These are phyloP conservation scores for Citrus cavaleriei DNA, from an alignment of 345 rosid species.

Conservation along the genomic window DNA sequence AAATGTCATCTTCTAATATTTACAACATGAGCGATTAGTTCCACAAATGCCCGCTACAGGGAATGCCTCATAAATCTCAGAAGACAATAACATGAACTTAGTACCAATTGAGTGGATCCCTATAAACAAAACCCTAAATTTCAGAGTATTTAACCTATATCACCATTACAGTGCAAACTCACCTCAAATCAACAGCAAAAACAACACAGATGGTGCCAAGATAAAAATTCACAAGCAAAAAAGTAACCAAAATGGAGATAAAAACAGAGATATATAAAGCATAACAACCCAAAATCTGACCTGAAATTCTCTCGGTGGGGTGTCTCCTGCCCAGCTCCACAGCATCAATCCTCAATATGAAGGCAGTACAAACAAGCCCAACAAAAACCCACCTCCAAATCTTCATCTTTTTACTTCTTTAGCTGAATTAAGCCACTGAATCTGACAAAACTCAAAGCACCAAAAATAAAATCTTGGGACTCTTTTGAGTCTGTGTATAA, in stretches of 20 bases:
- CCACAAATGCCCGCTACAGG: not conserved
- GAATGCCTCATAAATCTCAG: not conserved
- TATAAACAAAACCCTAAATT: not conserved
- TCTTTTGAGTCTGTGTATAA: not conserved
- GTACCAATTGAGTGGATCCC: not conserved
- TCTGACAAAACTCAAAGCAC: conserved; percentile 4
- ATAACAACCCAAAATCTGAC: conserved; percentile 25
- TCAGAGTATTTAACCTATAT: not conserved
- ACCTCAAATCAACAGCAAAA: not conserved
- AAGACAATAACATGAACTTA: not conserved
- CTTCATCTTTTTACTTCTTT: conserved; percentile 34
- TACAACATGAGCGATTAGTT: not conserved
- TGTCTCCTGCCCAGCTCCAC: conserved; percentile 61
- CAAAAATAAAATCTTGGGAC: not conserved
- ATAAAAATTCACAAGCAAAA: not conserved
- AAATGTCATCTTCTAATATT: not conserved
- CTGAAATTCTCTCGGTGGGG: conserved; percentile 91
- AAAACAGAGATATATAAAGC: not conserved
- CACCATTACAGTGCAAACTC: not conserved
- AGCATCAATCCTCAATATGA: conserved; percentile 39
- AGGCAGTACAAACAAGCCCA: conserved; percentile 37
- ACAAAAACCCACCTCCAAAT: conserved; percentile 47
- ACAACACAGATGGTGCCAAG: not conserved
- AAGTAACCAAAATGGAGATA: not conserved
- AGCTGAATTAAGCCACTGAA: conserved; percentile 1